Base-by-base conservation (phyloP, 23 red algal species). In the Gracilaria vermiculophylla region DNA sequence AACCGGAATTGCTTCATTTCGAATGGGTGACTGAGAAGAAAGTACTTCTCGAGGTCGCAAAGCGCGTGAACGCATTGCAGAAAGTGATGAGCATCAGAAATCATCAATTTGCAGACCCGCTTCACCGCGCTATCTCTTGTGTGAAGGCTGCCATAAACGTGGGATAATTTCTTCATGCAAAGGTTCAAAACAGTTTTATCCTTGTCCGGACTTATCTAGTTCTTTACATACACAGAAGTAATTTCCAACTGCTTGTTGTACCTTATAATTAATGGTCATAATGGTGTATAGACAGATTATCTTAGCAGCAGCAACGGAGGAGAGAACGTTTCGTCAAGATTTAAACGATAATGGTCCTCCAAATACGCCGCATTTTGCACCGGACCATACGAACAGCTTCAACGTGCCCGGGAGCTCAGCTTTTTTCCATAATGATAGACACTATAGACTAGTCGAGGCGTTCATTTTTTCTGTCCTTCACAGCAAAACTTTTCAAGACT, bases 21-120 rank as follows among this genome's bases (percentile, higher is more conserved):
- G 67, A 73, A 48, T 73, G 67, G 67, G 8, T 24, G 20, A 73
- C 67, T 21, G 67, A 73, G 37, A 73, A 73, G 67, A 73, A 47
- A 28, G 67, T 73, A 32, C 44, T 73, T 33, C 4, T 73, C 2
- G 67, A 47, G 42, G 25, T 73, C 23, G 67, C 42, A 48, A 28
- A 27, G 36, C 67, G 67, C 29, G 29, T 64, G 29, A 64, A 34
- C 14, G 21, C 28, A 34, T 5, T 14, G 28, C 58, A 64, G 21
- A 36, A 36, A 31, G 5, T 28, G 21, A 12, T 64, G 6, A 36
- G 9, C 29, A 31, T 1, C 29, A 36, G 29, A 9, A 64, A 64
- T 13, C 9, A 7, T 31, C 58, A 15, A 2, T 64, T 28, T 34
- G 20, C 29, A 64, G 29, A 64, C 17, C 5, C 29, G 16, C 58